A percentile compares a stretch with the other conserved stretches of the same genome.
Evolutionary conservation across 306 rosid species (phyloP).

Genomic region (Vigna nakashimae): DNA sequence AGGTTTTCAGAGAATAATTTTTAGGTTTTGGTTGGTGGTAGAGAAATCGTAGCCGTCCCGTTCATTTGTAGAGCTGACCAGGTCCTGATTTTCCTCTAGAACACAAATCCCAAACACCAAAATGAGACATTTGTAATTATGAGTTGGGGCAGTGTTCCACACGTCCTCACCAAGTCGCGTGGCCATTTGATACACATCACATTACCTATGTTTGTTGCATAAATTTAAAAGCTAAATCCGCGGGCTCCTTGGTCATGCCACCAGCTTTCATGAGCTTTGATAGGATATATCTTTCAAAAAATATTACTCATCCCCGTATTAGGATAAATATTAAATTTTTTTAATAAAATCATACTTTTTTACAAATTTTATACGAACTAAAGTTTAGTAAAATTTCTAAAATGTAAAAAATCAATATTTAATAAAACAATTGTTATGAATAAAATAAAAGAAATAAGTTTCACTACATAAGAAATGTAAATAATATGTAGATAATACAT

Average conservation of each 20-base stretch:
- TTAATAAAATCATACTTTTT: too few relatives aligned
- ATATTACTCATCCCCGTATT: too few relatives aligned
- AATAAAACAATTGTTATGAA: too few relatives aligned
- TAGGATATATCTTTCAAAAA: too few relatives aligned
- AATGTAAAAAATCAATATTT: too few relatives aligned
- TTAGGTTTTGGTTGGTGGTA: constrained; percentile 17
- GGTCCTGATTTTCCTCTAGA: constrained; percentile 30
- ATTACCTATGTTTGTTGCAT: not conserved
- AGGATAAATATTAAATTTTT: too few relatives aligned
- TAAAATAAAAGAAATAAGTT: too few relatives aligned
- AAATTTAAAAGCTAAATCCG: not conserved
- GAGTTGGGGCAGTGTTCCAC: not conserved
- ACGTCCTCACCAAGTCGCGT: constrained; percentile 32
- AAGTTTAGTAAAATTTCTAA: too few relatives aligned
- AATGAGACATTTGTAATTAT: constrained; percentile 12
- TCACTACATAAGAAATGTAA: too few relatives aligned
- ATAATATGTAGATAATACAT: too few relatives aligned
- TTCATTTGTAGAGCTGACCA: constrained; percentile 37
- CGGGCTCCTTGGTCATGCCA: not conserved
- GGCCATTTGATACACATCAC: not conserved
- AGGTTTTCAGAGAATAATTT: not conserved
- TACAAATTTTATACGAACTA: too few relatives aligned
- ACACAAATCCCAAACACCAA: constrained; percentile 39
- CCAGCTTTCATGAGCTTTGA: not conserved
- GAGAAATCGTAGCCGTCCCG: constrained; percentile 42